Percentiles rank a stretch among this genome's conserved stretches.
These are phyloP conservation scores for Malus hybrid DNA, from an alignment of 331 rosid species.

Conservation along the genomic window DNA sequence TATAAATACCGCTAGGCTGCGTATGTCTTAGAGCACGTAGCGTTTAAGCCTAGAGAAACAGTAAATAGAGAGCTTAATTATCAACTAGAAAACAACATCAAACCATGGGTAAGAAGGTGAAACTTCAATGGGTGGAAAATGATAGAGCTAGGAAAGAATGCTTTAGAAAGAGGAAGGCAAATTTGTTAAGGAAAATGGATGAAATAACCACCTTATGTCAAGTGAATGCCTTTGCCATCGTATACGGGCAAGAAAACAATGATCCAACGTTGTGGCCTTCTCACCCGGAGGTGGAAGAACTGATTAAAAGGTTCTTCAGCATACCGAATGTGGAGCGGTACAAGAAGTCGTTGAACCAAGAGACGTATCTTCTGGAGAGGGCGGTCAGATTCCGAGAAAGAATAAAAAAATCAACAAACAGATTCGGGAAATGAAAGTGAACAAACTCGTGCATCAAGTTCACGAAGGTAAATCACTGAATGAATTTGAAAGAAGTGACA, in stretches of 20 bases:
- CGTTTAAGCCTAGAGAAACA: no score
- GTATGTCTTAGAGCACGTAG: no score
- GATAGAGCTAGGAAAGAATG: background rate
- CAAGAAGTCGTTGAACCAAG: conserved; percentile 16
- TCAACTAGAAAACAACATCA: background rate
- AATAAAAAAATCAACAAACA: background rate
- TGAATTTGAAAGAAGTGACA: background rate
- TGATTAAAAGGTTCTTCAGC: background rate
- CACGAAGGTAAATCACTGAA: background rate
- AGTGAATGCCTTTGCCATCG: background rate
- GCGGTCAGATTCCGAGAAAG: background rate
- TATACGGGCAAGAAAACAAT: background rate
- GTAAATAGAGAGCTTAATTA: background rate
- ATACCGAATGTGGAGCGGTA: conserved; percentile 7
- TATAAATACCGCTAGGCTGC: no score
- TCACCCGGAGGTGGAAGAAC: background rate
- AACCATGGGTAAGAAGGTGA: background rate
- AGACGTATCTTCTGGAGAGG: background rate
- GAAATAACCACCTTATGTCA: background rate
- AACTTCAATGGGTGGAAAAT: background rate
- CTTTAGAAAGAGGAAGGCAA: background rate
- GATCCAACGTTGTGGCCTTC: background rate
- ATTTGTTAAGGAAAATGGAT: background rate
- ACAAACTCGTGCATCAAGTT: background rate
- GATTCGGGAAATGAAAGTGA: background rate